Conservation (phyloP, 345 rosid species). For the Gossypium australe region DNA sequence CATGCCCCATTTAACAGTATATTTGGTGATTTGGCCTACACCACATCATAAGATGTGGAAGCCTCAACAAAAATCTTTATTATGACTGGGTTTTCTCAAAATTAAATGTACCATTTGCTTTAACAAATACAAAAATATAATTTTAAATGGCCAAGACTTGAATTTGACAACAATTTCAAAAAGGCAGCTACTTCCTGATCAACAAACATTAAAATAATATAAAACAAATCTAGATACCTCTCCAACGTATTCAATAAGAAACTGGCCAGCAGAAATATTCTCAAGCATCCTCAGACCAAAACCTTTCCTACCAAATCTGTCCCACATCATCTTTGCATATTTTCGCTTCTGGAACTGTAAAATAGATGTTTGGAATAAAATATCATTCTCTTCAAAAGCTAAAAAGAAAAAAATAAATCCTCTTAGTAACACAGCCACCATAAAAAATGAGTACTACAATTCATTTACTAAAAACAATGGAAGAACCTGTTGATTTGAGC, state of each 20-base stretch:
- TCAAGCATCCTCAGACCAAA: slow-evolving; percentile 78
- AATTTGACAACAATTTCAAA: not conserved
- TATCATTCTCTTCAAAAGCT: not conserved
- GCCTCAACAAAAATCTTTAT: not conserved
- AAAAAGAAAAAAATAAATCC: not conserved
- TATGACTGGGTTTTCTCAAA: not conserved
- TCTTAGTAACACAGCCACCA: not conserved
- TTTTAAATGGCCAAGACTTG: not conserved
- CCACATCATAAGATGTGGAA: not conserved
- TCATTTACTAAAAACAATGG: slow-evolving; percentile 11
- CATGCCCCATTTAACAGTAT: not conserved
- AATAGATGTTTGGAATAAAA: slow-evolving; percentile 14
- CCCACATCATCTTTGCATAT: slow-evolving; percentile 71
- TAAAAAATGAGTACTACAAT: not conserved
- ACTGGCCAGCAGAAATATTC: slow-evolving; percentile 63
- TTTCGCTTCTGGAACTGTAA: slow-evolving; percentile 88
- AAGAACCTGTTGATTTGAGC: slow-evolving; percentile 93
- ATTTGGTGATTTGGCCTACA: not conserved
- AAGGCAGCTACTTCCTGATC: not conserved
- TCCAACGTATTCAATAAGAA: slow-evolving; percentile 96
- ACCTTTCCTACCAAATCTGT: slow-evolving; percentile 88
- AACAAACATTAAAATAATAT: not conserved
- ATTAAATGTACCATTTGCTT: not conserved
- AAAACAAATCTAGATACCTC: slow-evolving; percentile 50
- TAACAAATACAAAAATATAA: not conserved